A percentile compares a stretch with the other conserved stretches of the same genome.
These are phyloP conservation scores for Neophaeococcomyces aloes DNA, from an alignment of 2,329 filamentous ascomycete genomes.

Conservation along the genomic window DNA sequence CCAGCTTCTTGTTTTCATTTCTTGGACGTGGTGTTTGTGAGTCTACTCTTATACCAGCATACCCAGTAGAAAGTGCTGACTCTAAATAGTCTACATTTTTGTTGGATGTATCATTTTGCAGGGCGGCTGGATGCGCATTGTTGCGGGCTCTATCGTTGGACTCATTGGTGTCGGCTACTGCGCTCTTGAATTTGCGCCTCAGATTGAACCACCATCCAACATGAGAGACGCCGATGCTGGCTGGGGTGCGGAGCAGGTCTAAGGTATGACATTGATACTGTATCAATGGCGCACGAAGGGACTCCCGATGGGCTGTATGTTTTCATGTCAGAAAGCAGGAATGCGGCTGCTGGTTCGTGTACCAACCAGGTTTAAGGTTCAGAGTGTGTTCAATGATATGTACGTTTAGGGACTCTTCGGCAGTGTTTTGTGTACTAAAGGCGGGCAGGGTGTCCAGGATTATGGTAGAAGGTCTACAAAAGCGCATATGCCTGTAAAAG, in stretches of 20 bases:
- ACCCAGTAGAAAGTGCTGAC: too few relatives aligned
- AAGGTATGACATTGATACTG: constrained; percentile 21
- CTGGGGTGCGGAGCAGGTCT: constrained; percentile 70
- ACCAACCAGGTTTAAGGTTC: too few relatives aligned
- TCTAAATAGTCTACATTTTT: constrained; percentile 77
- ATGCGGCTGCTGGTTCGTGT: too few relatives aligned
- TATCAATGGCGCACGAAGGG: too few relatives aligned
- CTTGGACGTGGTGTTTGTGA: constrained; percentile 87
- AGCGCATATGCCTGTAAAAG: too few relatives aligned
- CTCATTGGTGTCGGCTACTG: constrained; percentile 69
- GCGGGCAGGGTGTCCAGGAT: too few relatives aligned
- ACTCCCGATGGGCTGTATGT: too few relatives aligned
- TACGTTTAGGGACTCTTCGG: too few relatives aligned
- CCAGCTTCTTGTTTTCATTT: constrained; percentile 96
- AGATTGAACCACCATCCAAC: constrained; percentile 68
- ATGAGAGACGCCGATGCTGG: constrained; percentile 68
- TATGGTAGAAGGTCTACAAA: too few relatives aligned
- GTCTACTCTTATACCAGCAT: constrained; percentile 36
- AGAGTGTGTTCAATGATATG: too few relatives aligned
- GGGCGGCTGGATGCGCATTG: constrained; percentile 53
- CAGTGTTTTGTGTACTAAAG: too few relatives aligned
- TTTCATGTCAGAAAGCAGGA: too few relatives aligned
- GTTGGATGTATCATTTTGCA: constrained; percentile 76
- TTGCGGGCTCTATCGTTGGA: constrained; percentile 69
- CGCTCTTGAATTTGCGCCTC: constrained; percentile 64